phyloP scores from a whole-genome alignment of 73 alveolate species.

The Symbiodinium natans region DNA sequence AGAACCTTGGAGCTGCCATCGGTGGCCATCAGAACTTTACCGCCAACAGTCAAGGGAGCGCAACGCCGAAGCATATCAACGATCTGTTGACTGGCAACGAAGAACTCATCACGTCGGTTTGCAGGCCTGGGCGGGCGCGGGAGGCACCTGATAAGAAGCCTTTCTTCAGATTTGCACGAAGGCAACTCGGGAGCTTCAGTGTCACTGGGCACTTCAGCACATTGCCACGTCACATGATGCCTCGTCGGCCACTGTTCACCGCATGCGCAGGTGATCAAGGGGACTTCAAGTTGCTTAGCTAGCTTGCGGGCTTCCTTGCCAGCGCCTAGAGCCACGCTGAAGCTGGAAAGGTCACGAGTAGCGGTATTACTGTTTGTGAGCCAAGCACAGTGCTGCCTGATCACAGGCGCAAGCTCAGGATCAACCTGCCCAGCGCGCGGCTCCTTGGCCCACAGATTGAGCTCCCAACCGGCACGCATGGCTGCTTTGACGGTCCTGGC shows the following conservation, averaged over 20 bases:
- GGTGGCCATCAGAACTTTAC: background rate
- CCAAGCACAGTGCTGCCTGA: background rate
- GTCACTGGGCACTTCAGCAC: background rate
- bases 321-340: background rate
- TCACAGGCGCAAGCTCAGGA: background rate
- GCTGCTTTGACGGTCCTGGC: background rate
- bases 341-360: background rate
- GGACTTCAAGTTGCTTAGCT: background rate
- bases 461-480: constrained; percentile 5
- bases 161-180: background rate
- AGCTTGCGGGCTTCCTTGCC: background rate
- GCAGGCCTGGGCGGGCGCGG: background rate
- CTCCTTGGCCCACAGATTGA: background rate
- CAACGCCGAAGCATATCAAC: background rate
- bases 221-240: background rate
- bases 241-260: background rate
- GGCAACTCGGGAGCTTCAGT: background rate
- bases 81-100: background rate
- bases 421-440: background rate
- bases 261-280: background rate
- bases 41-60: background rate
- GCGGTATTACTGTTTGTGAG: background rate
- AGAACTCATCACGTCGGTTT: background rate
- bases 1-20: background rate
- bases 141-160: background rate